Conservation (phyloP, 495 filamentous ascomycete genomes). For the Hyaloscypha variabilis region DNA sequence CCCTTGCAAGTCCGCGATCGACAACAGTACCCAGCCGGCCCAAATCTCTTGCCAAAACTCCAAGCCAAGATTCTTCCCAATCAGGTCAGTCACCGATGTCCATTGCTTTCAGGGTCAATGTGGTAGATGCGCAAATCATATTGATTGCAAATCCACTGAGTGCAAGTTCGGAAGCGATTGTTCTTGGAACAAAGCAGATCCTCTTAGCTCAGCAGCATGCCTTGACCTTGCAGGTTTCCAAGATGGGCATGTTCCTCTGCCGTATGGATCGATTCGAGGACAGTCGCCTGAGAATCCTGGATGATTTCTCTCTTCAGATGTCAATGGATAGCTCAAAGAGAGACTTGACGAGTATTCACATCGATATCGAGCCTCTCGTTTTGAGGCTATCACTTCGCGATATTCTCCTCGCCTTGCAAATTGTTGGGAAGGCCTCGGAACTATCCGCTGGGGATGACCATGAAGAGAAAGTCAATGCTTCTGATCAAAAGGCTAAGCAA, state of each 20-base stretch:
- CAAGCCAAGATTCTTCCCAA: slow-evolving; percentile 21
- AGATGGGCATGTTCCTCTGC: slow-evolving; percentile 97
- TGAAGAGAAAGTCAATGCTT: slow-evolving; percentile 34
- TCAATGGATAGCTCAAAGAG: slow-evolving; percentile 82
- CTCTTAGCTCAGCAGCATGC: slow-evolving; percentile 93
- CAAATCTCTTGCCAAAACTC: slow-evolving; percentile 3
- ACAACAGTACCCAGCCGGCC: slow-evolving; percentile 7
- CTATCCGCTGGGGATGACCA: slow-evolving; percentile 66
- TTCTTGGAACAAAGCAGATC: slow-evolving; percentile 91
- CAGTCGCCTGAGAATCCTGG: slow-evolving; percentile 79
- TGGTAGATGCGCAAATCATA: slow-evolving; percentile 95
- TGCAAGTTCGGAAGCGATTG: slow-evolving; percentile 90
- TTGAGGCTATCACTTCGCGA: slow-evolving; percentile 89
- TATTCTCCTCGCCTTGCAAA: slow-evolving; percentile 91
- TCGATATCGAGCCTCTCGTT: slow-evolving; percentile 91
- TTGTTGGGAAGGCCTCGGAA: slow-evolving; percentile 89
- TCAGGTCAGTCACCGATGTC: slow-evolving; percentile 59
- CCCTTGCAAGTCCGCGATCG: slow-evolving; percentile 29
- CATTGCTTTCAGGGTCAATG: slow-evolving; percentile 87
- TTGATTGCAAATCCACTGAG: slow-evolving; percentile 92
- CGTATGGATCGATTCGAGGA: slow-evolving; percentile 94
- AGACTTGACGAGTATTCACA: slow-evolving; percentile 73
- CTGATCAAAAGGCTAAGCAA: slow-evolving; percentile 65
- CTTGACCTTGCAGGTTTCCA: slow-evolving; percentile 84
- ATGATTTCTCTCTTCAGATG: slow-evolving; percentile 90